Evolutionary conservation across 1,139 yeast species (phyloP).

Genomic region (Pichia cactophila): DNA sequence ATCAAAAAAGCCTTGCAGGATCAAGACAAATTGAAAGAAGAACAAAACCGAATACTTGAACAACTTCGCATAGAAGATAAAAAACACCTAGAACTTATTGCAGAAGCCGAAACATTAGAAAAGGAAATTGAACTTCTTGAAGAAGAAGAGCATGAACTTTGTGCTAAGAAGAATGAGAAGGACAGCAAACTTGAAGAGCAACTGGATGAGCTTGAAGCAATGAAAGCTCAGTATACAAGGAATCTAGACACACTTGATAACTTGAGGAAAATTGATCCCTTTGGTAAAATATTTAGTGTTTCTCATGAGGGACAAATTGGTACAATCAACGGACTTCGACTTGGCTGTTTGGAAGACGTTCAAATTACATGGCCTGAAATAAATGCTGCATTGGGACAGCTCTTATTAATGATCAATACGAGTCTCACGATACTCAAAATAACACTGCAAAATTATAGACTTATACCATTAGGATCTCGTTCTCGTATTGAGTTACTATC

Average conservation of each 20-base stretch:
- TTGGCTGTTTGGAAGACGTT: slow-evolving; percentile 55
- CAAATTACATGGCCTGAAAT: slow-evolving; percentile 84
- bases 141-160: slow-evolving; percentile 38
- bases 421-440: slow-evolving; percentile 52
- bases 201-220: slow-evolving; percentile 47
- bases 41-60: slow-evolving; percentile 32
- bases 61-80: slow-evolving; percentile 42
- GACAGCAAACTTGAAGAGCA: slow-evolving; percentile 44
- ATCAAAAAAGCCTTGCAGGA: slow-evolving; percentile 38
- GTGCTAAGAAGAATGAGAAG: slow-evolving; percentile 42
- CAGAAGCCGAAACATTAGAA: slow-evolving; percentile 34
- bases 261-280: slow-evolving; percentile 69
- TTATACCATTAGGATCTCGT: slow-evolving; percentile 80
- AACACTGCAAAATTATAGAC: slow-evolving; percentile 49
- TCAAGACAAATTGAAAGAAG: slow-evolving; percentile 32
- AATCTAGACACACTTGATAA: slow-evolving; percentile 61
- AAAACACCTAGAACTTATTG: slow-evolving; percentile 34
- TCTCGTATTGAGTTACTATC: slow-evolving; percentile 51
- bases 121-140: slow-evolving; percentile 35
- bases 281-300: slow-evolving; percentile 72
- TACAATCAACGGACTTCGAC: slow-evolving; percentile 74
- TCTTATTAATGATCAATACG: slow-evolving; percentile 62
- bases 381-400: slow-evolving; percentile 88
- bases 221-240: slow-evolving; percentile 53
- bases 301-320: slow-evolving; percentile 81